Evolutionary conservation across 1,284 basidiomycete genomes (phyloP), one percentile per base, ranked within the genome.

Genomic region (Ganoderma leucocontextum): DNA sequence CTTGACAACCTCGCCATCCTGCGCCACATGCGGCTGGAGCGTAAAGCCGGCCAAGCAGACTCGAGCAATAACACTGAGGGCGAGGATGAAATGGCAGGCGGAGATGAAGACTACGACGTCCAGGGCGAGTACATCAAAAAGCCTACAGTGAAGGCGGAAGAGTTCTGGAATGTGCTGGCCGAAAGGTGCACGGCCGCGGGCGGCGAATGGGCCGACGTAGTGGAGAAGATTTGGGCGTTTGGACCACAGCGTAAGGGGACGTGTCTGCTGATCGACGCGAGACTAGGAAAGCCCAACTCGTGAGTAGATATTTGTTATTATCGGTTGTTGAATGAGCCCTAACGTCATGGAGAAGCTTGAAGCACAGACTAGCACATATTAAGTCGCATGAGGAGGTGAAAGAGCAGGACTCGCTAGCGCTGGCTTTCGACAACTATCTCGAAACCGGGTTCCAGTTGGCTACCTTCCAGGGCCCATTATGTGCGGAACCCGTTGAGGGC

Each of bases 381-480:
- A 83, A 82, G 72, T 72, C 75, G 4, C 68, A 65, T 9, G 76
- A 76, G 33, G 41, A 68, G 22, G 65, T 64, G 65, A 74, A 74
- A 47, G 76, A 75, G 25, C 73, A 72, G 60, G 75, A 78, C 59
- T 70, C 75, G 36, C 64, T 75, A 33, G 65, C 64, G 4, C 74
- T 74, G 60, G 92, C 95, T 73, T 93, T 97, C 73, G 92, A 96
- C 75, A 88, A 90, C 68, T 86, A 92, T 70, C 85, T 99, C 58
- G 97, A 99, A 78, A 92, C 92, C 2, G 98, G 97, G 1, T 99
- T 99, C 82, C 97, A 98, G 81, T 87, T 99, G 57, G 96, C 97
- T 3, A 94, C 93, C 0, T 93, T 95, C 77, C 94, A 97, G 80
- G 98, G 98, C 0, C 98, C 98, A 8, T 80, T 99, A 33, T 99